A percentile compares a stretch with the other conserved stretches of the same genome.
Conservation (phyloP, 208 protist genomes). For the Leishmania amazonensis region DNA sequence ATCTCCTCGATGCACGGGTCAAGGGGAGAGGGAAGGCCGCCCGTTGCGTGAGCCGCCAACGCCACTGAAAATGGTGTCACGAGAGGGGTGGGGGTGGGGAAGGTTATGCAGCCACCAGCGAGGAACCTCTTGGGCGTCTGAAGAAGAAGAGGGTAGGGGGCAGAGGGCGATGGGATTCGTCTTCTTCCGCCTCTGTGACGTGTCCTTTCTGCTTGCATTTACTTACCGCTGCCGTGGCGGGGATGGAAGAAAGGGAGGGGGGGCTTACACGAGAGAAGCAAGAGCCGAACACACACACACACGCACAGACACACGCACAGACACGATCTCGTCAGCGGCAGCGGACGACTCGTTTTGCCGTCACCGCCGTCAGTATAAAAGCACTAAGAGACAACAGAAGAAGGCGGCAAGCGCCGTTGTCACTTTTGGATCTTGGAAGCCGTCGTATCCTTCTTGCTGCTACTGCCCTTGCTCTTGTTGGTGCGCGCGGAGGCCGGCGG, state of each 20-base stretch:
- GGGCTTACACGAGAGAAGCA: neutral
- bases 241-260: neutral
- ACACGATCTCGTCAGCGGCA: neutral
- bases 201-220: neutral
- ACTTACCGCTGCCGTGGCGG: constrained; percentile 6
- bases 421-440: constrained; percentile 11
- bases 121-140: neutral
- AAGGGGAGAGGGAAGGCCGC: neutral
- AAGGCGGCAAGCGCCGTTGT: neutral
- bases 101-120: neutral
- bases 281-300: neutral
- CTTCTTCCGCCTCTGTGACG: neutral
- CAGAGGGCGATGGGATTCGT: neutral
- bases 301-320: neutral
- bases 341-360: neutral
- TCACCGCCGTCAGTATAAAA: neutral
- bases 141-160: too few species aligned
- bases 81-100: neutral
- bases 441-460: neutral
- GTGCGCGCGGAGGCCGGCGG: constrained; percentile 5
- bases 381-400: neutral
- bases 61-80: neutral
- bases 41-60: neutral
- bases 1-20: neutral
- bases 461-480: constrained; percentile 1